A percentile compares a stretch with the other conserved stretches of the same genome.
Conservation (phyloP, 805 yeast genomes). For the Starmerella tilneyi region DNA sequence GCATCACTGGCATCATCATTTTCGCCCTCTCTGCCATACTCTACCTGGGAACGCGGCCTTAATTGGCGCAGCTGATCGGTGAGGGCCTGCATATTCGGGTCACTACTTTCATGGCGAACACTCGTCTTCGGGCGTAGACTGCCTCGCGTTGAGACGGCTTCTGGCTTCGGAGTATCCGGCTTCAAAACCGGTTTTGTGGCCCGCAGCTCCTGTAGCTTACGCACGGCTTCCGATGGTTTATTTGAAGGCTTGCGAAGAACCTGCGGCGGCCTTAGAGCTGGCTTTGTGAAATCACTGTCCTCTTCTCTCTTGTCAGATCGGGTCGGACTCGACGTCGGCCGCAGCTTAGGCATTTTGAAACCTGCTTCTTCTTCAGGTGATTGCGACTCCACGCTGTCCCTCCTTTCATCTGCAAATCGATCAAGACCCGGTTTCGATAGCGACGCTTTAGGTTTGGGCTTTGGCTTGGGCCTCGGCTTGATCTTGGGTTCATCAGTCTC, state of each 20-base stretch:
- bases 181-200: conserved; percentile 19
- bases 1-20: conserved; percentile 11
- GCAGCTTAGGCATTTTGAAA: conserved; percentile 13
- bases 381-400: background rate
- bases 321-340: conserved; percentile 9
- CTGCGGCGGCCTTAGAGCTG: conserved; percentile 17
- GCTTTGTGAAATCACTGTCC: conserved; percentile 4
- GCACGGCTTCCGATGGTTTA: conserved; percentile 18
- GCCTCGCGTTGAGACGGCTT: conserved; percentile 15
- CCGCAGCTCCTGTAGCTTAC: conserved; percentile 19
- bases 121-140: conserved; percentile 15
- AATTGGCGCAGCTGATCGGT: conserved; percentile 19
- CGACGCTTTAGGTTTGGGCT: background rate
- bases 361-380: conserved; percentile 1
- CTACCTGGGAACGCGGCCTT: conserved; percentile 16
- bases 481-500: no score
- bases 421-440: conserved; percentile 4
- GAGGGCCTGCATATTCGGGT: conserved; percentile 17
- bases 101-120: conserved; percentile 10
- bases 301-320: background rate
- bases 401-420: background rate
- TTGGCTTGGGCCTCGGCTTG: background rate
- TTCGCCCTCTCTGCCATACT: conserved; percentile 6
- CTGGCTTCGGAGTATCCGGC: conserved; percentile 18
- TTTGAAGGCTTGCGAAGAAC: conserved; percentile 14